phyloP scores from a whole-genome alignment of 495 filamentous ascomycete genomes.

The Trichoderma erinaceum region DNA sequence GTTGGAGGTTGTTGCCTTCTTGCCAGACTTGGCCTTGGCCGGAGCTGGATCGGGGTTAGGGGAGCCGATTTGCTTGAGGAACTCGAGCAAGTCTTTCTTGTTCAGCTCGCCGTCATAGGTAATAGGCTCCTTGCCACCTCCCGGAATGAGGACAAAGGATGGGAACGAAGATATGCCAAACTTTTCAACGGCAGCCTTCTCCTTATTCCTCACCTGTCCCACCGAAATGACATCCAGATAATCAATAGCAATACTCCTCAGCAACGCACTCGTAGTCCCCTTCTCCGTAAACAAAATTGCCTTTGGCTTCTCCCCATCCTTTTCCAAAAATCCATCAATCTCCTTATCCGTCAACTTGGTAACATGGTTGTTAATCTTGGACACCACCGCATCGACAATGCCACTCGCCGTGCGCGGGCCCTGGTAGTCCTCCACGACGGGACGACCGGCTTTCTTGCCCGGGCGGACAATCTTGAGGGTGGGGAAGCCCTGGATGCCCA shows the following conservation, averaged over 20 bases:
- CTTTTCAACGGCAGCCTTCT: constrained; percentile 59
- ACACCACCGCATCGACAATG: constrained; percentile 80
- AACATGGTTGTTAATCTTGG: constrained; percentile 87
- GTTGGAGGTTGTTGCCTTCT: constrained; percentile 28
- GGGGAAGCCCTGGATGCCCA: constrained; percentile 94
- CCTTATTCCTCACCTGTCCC: constrained; percentile 81
- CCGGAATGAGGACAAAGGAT: constrained; percentile 70
- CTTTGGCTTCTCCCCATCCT: constrained; percentile 70
- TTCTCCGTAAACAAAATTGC: constrained; percentile 94
- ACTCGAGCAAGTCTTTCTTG: constrained; percentile 74
- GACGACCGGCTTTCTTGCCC: constrained; percentile 66
- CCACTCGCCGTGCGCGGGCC: constrained; percentile 73
- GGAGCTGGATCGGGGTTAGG: constrained; percentile 69
- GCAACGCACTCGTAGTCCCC: constrained; percentile 73
- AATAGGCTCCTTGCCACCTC: constrained; percentile 57
- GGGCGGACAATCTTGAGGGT: constrained; percentile 93
- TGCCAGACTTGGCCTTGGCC: constrained; percentile 47
- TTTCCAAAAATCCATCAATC: constrained; percentile 66
- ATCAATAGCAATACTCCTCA: constrained; percentile 83
- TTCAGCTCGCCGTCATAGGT: constrained; percentile 80
- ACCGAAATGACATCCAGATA: constrained; percentile 77
- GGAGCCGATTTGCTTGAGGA: constrained; percentile 69
- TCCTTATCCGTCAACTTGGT: constrained; percentile 74
- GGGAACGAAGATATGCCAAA: constrained; percentile 77
- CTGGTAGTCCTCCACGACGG: constrained; percentile 87